phyloP scores from a whole-genome alignment of 345 rosid species.

The Luvunga scandens region DNA sequence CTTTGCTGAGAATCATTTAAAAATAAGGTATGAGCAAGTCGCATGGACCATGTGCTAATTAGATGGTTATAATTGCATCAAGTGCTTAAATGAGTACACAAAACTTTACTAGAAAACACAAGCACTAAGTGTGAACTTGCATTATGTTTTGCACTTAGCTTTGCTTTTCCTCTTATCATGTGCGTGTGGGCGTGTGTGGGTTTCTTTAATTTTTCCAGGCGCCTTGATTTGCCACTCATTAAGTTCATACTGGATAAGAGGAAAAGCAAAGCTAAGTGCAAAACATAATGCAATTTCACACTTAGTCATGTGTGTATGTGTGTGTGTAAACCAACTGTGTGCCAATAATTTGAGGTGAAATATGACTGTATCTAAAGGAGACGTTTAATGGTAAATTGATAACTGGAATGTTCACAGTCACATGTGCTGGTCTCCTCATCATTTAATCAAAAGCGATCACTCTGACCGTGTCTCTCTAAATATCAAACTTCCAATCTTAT shows the following conservation, averaged over 20 bases:
- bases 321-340: too few relatives aligned
- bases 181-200: too few relatives aligned
- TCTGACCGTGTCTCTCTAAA: background rate
- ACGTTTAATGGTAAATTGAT: constrained; percentile 22
- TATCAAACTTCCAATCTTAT: background rate
- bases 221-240: too few relatives aligned
- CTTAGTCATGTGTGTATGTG: too few relatives aligned
- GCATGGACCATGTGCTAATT: too few relatives aligned
- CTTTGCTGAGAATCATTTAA: too few relatives aligned
- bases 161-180: background rate
- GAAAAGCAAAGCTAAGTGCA: background rate
- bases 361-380: constrained; percentile 16
- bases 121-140: accelerated
- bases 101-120: too few relatives aligned
- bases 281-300: too few relatives aligned
- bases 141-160: background rate
- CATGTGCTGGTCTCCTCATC: constrained; percentile 31
- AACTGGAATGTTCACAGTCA: constrained; percentile 12
- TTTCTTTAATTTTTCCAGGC: too few relatives aligned
- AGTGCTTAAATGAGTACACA: too few relatives aligned
- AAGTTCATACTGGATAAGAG: background rate
- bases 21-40: too few relatives aligned
- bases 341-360: constrained; percentile 17
- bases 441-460: background rate
- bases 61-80: too few relatives aligned